These are phyloP conservation scores for Aspergillus nanangensis DNA, from an alignment of 495 filamentous ascomycete genomes.

Conservation along the genomic window DNA sequence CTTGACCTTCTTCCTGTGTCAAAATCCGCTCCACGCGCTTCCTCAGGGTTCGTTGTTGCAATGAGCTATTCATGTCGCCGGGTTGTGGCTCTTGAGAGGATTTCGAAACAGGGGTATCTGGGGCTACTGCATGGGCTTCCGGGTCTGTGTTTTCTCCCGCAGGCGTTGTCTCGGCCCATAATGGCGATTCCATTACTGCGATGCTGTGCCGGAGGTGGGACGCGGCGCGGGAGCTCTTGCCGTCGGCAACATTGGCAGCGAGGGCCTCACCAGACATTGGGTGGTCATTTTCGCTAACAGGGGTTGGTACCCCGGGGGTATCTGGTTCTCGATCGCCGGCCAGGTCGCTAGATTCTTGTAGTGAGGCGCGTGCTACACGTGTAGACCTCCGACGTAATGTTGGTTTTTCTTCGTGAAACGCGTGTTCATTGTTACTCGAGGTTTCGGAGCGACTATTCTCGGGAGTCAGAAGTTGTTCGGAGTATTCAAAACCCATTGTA, in stretches of 20 bases:
- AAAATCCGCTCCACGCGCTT: conserved; percentile 44
- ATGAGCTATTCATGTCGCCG: conserved; percentile 25
- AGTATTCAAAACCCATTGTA: conserved; percentile 37
- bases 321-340: conserved; percentile 12
- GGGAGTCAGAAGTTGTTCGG: conserved; percentile 43
- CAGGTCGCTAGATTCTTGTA: conserved; percentile 27
- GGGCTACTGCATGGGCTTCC: conserved; percentile 32
- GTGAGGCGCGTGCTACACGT: conserved; percentile 39
- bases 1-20: conserved; percentile 40
- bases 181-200: conserved; percentile 39
- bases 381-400: conserved; percentile 35
- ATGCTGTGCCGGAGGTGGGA: conserved; percentile 39
- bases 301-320: conserved; percentile 7
- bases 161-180: conserved; percentile 31
- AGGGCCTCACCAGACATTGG: conserved; percentile 40
- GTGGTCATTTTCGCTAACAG: conserved; percentile 22
- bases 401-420: conserved; percentile 37
- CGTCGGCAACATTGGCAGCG: conserved; percentile 26
- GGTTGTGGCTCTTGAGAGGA: conserved; percentile 38
- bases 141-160: conserved; percentile 27
- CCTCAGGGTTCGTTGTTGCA: conserved; percentile 42
- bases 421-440: conserved; percentile 46
- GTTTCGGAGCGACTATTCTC: conserved; percentile 48
- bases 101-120: conserved; percentile 38
- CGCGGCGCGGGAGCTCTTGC: conserved; percentile 30